Percentiles rank a stretch among this genome's conserved stretches.
These are phyloP conservation scores for Akanthomyces muscarius DNA, from an alignment of 2,329 filamentous ascomycete species.

Conservation along the genomic window DNA sequence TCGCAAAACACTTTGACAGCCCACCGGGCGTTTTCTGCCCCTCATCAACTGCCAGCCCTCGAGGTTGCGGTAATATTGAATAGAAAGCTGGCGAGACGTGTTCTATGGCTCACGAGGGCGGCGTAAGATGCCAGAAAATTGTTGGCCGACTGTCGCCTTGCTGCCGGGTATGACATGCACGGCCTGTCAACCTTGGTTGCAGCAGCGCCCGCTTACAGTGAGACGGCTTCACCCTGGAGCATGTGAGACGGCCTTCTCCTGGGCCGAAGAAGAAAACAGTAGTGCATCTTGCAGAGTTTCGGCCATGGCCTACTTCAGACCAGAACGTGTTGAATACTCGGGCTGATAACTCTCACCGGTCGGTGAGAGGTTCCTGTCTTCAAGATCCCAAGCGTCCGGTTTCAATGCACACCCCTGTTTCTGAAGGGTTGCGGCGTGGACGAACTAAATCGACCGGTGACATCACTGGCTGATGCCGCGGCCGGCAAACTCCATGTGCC, in stretches of 20 bases:
- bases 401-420: not conserved
- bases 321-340: too few species aligned
- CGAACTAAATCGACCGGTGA: not conserved
- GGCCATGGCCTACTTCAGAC: too few species aligned
- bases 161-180: not conserved
- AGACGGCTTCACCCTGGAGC: too few species aligned
- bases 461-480: not conserved
- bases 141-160: too few species aligned
- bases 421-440: not conserved
- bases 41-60: not conserved
- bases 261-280: too few species aligned
- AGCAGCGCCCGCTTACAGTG: too few species aligned
- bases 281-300: too few species aligned
- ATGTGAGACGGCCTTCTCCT: too few species aligned
- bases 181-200: too few species aligned
- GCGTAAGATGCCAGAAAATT: too few species aligned
- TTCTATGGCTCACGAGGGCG: not conserved
- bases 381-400: not conserved
- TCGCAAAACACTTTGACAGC: not conserved
- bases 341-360: not conserved
- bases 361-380: not conserved
- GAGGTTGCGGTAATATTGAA: not conserved
- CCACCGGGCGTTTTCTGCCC: not conserved
- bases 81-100: not conserved
- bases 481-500: not conserved